A percentile compares a stretch with the other conserved stretches of the same genome.
phyloP scores from a whole-genome alignment of 2,329 filamentous ascomycete genomes.

The Botrytis hyacinthi region DNA sequence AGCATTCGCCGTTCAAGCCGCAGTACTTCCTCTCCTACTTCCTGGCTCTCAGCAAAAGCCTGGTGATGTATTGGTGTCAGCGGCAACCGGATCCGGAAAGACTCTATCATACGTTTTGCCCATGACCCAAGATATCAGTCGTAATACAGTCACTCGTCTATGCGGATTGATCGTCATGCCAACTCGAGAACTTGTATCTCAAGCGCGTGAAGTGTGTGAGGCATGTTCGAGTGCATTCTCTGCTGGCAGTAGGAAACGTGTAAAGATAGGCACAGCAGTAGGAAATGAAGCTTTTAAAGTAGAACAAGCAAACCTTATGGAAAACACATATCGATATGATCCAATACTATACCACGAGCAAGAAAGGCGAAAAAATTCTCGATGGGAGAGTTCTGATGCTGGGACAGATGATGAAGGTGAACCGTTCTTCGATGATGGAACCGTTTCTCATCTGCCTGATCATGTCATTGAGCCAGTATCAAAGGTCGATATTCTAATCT shows the following conservation, averaged over 20 bases:
- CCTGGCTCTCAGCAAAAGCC: slow-evolving; percentile 58
- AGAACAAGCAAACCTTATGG: slow-evolving; percentile 62
- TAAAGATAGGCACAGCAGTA: slow-evolving; percentile 78
- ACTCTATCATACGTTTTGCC: slow-evolving; percentile 89
- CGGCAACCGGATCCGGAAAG: slow-evolving; percentile 93
- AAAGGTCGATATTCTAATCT: slow-evolving; percentile 83
- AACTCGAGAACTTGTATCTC: slow-evolving; percentile 84
- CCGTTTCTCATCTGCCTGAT: slow-evolving; percentile 48
- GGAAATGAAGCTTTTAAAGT: slow-evolving; percentile 72
- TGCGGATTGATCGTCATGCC: slow-evolving; percentile 84
- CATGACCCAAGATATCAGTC: slow-evolving; percentile 72
- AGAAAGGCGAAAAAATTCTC: slow-evolving; percentile 42
- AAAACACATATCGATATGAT: slow-evolving; percentile 66
- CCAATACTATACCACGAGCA: slow-evolving; percentile 55
- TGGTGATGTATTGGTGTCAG: slow-evolving; percentile 85
- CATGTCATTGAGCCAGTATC: slow-evolving; percentile 66
- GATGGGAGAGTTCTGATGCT: slow-evolving; percentile 48
- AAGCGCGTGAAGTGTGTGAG: slow-evolving; percentile 77
- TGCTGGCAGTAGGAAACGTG: slow-evolving; percentile 57
- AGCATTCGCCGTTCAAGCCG: slow-evolving; percentile 77
- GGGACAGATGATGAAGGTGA: slow-evolving; percentile 44
- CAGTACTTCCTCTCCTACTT: slow-evolving; percentile 76
- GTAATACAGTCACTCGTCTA: slow-evolving; percentile 62
- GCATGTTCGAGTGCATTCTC: slow-evolving; percentile 64
- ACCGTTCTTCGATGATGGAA: slow-evolving; percentile 39